Conservation (phyloP, 2,329 filamentous ascomycete species). For the Monosporascus sp. region DNA sequence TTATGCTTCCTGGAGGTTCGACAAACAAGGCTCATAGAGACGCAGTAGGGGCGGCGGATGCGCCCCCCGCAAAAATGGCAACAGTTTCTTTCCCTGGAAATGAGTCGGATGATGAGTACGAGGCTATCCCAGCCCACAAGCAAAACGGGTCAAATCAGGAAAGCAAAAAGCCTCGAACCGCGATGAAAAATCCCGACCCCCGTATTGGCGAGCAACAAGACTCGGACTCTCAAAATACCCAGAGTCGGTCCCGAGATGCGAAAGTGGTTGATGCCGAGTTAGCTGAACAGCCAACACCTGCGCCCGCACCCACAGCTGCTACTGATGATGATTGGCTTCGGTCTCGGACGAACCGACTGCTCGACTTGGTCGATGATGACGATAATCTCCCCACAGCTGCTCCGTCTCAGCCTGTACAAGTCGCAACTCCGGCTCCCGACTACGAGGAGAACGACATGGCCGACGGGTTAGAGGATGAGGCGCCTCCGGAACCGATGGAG, state of each 20-base stretch:
- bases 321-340: constrained; percentile 90
- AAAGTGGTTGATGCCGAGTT: neutral
- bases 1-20: constrained; percentile 65
- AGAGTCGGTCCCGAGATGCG: neutral
- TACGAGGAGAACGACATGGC: constrained; percentile 12
- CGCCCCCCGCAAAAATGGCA: constrained; percentile 35
- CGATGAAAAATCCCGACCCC: neutral
- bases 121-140: constrained; percentile 53
- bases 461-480: constrained; percentile 5
- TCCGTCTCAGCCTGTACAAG: constrained; percentile 8
- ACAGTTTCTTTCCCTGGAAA: constrained; percentile 41
- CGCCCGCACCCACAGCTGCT: constrained; percentile 33
- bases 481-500: neutral
- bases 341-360: constrained; percentile 76
- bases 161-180: neutral
- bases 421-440: constrained; percentile 9
- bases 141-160: constrained; percentile 41
- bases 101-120: constrained; percentile 73
- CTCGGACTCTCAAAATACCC: neutral
- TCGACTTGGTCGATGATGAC: constrained; percentile 78
- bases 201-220: neutral
- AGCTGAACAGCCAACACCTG: neutral
- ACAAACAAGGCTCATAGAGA: constrained; percentile 57
- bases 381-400: constrained; percentile 33
- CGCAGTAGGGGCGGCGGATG: constrained; percentile 24